These are phyloP conservation scores for Kazachstania kunashirensis DNA, from an alignment of 805 yeast species.

Conservation along the genomic window DNA sequence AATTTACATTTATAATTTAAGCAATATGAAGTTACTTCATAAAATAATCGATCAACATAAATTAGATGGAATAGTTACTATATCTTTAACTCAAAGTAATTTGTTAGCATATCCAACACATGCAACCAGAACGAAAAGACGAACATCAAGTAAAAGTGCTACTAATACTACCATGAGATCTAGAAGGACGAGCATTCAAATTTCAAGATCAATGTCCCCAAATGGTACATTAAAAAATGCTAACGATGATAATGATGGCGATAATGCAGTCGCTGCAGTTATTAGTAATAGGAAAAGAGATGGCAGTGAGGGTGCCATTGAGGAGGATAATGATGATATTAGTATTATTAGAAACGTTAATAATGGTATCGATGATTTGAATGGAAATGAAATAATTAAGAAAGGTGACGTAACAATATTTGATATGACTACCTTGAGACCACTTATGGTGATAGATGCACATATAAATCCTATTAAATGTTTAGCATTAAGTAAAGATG, in stretches of 20 bases:
- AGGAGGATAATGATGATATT: too few relatives aligned
- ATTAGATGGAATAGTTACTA: conserved; percentile 48
- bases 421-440: conserved; percentile 50
- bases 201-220: not conserved
- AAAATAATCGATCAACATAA: conserved; percentile 14
- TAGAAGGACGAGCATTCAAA: too few relatives aligned
- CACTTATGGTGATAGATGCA: conserved; percentile 60
- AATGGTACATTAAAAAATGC: too few relatives aligned
- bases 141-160: too few relatives aligned
- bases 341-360: too few relatives aligned
- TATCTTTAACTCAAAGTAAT: conserved; percentile 43
- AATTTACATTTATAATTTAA: conserved; percentile 60
- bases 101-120: conserved; percentile 70
- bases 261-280: too few relatives aligned
- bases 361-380: not conserved
- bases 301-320: too few relatives aligned
- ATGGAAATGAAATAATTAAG: not conserved
- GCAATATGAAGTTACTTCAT: conserved; percentile 54
- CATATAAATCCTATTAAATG: conserved; percentile 60
- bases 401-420: conserved; percentile 58
- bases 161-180: too few relatives aligned
- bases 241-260: not conserved
- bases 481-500: conserved; percentile 52
- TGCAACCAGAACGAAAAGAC: conserved; percentile 36
- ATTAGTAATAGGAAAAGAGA: too few relatives aligned